Evolutionary conservation across 2,329 filamentous ascomycete species (phyloP), one percentile per base, ranked within the genome.

Genomic region (Sarocladium kiliense): DNA sequence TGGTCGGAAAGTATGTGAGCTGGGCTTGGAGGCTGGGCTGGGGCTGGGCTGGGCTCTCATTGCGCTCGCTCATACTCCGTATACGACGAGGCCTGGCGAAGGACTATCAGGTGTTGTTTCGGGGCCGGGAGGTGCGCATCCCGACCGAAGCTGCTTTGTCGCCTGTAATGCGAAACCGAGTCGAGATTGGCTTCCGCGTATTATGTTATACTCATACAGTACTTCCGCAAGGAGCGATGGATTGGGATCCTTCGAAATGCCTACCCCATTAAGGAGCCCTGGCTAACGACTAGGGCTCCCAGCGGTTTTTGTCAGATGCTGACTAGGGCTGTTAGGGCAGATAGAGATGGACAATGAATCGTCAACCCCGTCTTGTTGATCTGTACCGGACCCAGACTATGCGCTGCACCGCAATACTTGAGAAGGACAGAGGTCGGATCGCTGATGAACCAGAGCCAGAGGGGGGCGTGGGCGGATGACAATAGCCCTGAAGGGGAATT

Each of bases 171-270:
- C 41, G 19, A 44, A 44, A 39, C 41, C 41, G 7, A 25, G 41
- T 25, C 21, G 41, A 44, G 41, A 44, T 44, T 44, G 41, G 41
- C 41, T 44, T 25, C 41, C 41, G 41, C 41, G 41, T 44, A 44
- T 44, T 44, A 44, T 44, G 41, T 25, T 44, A 44, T 44, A 44
- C 21, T n/a, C n/a, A n/a, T n/a, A n/a, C n/a, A n/a, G n/a, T n/a
- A n/a, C n/a, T n/a, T n/a, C n/a, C 11, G 7, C 19, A 6, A 39
- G n/a, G n/a, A 25, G 41, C 41, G 18, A 25, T 10, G 18, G 11
- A 12, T 12, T 16, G 41, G 7, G 19, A 44, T 25, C 41, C 36
- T 39, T 39, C 36, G 36, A 39, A 39, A 9, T 10, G 36, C 12
- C n/a, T 5, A 16, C 16, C 18, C 36, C 6, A 39, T 39, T 16